Evolutionary conservation across 208 protist genomes (phyloP), one percentile per base, ranked within the genome.

Genomic region (Crithidia acanthocephali): DNA sequence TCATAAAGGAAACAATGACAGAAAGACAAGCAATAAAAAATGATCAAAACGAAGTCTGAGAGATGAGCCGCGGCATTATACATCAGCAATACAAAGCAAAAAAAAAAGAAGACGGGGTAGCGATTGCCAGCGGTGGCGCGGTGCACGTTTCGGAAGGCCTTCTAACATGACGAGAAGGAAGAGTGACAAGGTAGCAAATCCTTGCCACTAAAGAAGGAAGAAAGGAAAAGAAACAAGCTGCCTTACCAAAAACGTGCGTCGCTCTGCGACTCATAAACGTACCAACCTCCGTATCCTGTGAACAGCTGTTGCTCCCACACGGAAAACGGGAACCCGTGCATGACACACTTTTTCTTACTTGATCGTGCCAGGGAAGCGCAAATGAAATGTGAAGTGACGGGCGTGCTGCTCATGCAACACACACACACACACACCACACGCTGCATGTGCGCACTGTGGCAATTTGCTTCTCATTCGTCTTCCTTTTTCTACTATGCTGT

Each of bases 21-120:
- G 51, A 48, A 64, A 51, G 51, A 23, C 33, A 44, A 67, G 44
- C 27, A 55, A 56, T 35, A 23, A 52, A 44, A 67, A 56, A 44
- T 33, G 35, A 45, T 10, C 20, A n/a, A 51, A n/a, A 61, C 16
- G 9, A 53, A 58, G 22, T 48, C 22, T 59, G 30, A 57, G 5
- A 57, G 62, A 44, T 37, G 20, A 53, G 28, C n/a, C 22, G 28
- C 23, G 6, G 15, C 58, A 33, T 15, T 7, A 62, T 53, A 35
- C 52, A 53, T 18, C 32, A 7, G 22, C 27, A 33, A 56, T 62
- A 47, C 20, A 18, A 44, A 63, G 30, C 10, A 62, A 66, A 25
- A 53, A 47, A 51, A 6, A 56, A 30, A 55, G 45, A n/a, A 48
- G n/a, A 44, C 37, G 37, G 13, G 37, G 37, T 44, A 44, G 16